Evolutionary conservation across 2,329 filamentous ascomycete genomes (phyloP).

Genomic region (Fonsecaea pedrosoi): DNA sequence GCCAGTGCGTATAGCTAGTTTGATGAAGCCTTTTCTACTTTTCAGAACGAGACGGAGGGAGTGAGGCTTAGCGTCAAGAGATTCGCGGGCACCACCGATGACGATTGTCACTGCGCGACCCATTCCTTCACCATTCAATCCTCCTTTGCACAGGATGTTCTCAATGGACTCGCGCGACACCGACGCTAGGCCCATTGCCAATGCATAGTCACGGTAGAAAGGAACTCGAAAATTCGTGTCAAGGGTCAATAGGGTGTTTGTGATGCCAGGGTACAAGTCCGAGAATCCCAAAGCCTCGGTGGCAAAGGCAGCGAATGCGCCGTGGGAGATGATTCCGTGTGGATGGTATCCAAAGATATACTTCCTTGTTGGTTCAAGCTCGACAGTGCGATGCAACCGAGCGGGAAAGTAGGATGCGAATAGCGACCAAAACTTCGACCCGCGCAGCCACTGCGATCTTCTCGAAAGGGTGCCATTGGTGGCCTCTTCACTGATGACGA

Average conservation of each 20-base stretch:
- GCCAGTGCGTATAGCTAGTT: conserved; percentile 88
- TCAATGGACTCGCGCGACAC: conserved; percentile 92
- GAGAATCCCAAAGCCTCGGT: conserved; percentile 89
- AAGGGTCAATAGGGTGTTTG: conserved; percentile 90
- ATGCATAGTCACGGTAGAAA: conserved; percentile 91
- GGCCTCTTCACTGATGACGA: conserved; percentile 75
- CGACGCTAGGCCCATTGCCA: conserved; percentile 83
- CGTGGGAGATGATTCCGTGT: conserved; percentile 95
- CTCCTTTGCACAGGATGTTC: conserved; percentile 82
- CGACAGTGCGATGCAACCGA: conserved; percentile 80
- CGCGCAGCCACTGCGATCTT: conserved; percentile 76
- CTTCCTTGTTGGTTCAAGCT: conserved; percentile 79
- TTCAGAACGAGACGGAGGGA: conserved; percentile 78
- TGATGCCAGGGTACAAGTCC: conserved; percentile 90
- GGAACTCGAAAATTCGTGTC: conserved; percentile 95
- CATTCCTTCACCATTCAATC: conserved; percentile 78
- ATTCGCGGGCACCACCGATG: conserved; percentile 89
- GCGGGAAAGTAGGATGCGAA: conserved; percentile 95
- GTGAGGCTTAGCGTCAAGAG: conserved; percentile 83
- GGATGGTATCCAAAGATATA: conserved; percentile 98
- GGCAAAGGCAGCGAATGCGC: conserved; percentile 89
- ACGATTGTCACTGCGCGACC: conserved; percentile 97
- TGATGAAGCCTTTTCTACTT: conserved; percentile 89
- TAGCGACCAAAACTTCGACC: conserved; percentile 78
- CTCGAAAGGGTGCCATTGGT: conserved; percentile 76